Evolutionary conservation across 768 basidiomycete species (phyloP), one percentile per base, ranked within the genome.

Genomic region (Calvatia gigantea): DNA sequence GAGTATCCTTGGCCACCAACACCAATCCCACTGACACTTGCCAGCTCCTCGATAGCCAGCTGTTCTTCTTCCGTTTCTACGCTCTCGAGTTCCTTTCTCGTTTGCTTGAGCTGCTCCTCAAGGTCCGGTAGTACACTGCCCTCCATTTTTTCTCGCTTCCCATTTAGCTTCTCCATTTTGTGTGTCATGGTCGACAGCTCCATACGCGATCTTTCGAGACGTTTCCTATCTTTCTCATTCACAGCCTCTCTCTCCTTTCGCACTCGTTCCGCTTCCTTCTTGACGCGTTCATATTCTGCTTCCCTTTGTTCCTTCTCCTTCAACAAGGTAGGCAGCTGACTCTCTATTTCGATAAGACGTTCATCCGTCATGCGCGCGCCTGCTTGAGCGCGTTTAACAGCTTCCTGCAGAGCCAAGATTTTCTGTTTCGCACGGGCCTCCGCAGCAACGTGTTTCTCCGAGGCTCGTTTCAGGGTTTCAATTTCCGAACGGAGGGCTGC

Each of bases 371-470:
- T 76, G 67, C 61, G 69, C 61, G 67, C 85, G 68, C 52, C 82
- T 61, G 82, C 78, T 59, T 81, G 83, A 8, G 89, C 85, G 51
- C 91, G 85, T 64, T 90, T 93, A 11, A 88, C 85, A 2, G 92
- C 89, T 64, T 96, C 93, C 66, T 95, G 93, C 35, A 96, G 72
- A 1, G 94, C 91, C 9, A 94, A 78, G 8, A 88, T 83, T 62
- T 93, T 95, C 67, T 96, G 94, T 41, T 85, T 84, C 8, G 87
- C 84, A n/a, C 93, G 82, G 21, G 83, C 76, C 66, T 98, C 95
- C 2, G 82, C 79, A 1, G 83, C 77, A 0, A 80, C 73, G 53
- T 88, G 82, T 62, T 92, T 93, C 62, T 96, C 94, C 3, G 87
- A 86, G 1, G 91, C 82, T 3, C 91, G 83, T 67, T 89, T 91